A percentile compares a stretch with the other conserved stretches of the same genome.
These are phyloP conservation scores for Margaritispora aquatica DNA, from an alignment of 495 filamentous ascomycete species.

Conservation along the genomic window DNA sequence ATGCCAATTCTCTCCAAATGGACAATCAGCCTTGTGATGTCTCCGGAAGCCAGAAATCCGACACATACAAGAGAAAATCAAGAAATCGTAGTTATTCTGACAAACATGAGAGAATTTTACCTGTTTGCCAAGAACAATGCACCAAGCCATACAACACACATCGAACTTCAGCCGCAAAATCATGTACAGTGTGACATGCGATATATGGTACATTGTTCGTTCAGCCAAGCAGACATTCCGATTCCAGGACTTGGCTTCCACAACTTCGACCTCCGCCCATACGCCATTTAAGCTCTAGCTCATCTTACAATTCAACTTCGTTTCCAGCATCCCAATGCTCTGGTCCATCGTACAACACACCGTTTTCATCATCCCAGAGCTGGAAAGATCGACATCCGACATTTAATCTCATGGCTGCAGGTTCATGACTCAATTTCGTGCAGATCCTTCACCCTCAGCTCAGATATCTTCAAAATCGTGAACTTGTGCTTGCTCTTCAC, in stretches of 20 bases:
- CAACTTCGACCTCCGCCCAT: background rate
- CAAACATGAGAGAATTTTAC: background rate
- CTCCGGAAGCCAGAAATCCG: background rate
- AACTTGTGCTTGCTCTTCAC: slow-evolving; percentile 81
- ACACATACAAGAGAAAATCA: background rate
- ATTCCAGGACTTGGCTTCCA: background rate
- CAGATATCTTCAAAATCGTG: slow-evolving; percentile 79
- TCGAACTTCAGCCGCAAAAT: background rate
- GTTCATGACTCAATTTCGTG: slow-evolving; percentile 46
- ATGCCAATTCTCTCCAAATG: background rate
- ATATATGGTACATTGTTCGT: background rate
- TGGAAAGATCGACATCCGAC: background rate
- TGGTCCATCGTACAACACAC: background rate
- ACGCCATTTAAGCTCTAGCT: background rate
- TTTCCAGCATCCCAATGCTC: background rate
- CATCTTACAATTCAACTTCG: background rate
- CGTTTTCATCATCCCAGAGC: background rate
- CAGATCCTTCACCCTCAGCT: slow-evolving; percentile 62
- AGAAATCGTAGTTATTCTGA: background rate
- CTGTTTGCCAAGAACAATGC: background rate
- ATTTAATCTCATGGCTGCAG: background rate
- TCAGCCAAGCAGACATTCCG: background rate
- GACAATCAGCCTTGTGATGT: background rate
- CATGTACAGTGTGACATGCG: background rate
- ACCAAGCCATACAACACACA: background rate